Evolutionary conservation across 805 yeast genomes (phyloP).

Genomic region (Candida maris): DNA sequence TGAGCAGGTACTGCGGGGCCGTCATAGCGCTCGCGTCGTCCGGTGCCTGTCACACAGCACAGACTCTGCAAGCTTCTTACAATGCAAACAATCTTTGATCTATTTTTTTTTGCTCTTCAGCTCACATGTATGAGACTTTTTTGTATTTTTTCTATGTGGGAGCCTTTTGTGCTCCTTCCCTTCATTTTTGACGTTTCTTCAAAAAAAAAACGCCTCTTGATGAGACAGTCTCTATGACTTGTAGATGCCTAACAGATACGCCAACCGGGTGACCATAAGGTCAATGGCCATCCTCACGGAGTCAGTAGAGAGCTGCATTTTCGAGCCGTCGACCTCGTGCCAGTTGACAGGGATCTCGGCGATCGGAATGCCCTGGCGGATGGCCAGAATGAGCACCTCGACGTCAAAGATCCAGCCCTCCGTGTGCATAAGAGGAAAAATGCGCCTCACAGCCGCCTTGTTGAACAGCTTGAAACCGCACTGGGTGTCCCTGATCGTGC

Average conservation of each 20-base stretch:
- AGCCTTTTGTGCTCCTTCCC: conserved; percentile 1
- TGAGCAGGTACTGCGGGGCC: conserved; percentile 20
- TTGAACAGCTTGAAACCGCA: conserved; percentile 96
- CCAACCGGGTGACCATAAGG: conserved; percentile 83
- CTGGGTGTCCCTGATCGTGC: conserved; percentile 87
- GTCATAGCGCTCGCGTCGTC: no score
- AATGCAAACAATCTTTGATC: no score
- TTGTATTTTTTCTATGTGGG: neutral
- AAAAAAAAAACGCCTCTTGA: no score
- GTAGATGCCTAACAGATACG: conserved; percentile 83
- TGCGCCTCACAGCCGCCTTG: conserved; percentile 53
- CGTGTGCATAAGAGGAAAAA: conserved; percentile 90
- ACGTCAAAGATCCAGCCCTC: conserved; percentile 99
- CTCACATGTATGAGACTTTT: no score
- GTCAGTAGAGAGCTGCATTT: conserved; percentile 88
- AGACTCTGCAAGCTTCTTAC: no score
- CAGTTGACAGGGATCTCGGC: conserved; percentile 85
- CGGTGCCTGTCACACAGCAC: no score
- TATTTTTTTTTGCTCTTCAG: no score
- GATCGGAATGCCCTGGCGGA: conserved; percentile 61
- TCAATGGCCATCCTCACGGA: conserved; percentile 92
- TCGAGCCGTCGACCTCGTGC: conserved; percentile 97
- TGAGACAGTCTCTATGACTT: no score
- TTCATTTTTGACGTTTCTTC: conserved; percentile 12
- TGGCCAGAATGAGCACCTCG: conserved; percentile 79